A percentile compares a stretch with the other conserved stretches of the same genome.
phyloP scores from a whole-genome alignment of 1,284 basidiomycete species.

The Boletus calvinii region DNA sequence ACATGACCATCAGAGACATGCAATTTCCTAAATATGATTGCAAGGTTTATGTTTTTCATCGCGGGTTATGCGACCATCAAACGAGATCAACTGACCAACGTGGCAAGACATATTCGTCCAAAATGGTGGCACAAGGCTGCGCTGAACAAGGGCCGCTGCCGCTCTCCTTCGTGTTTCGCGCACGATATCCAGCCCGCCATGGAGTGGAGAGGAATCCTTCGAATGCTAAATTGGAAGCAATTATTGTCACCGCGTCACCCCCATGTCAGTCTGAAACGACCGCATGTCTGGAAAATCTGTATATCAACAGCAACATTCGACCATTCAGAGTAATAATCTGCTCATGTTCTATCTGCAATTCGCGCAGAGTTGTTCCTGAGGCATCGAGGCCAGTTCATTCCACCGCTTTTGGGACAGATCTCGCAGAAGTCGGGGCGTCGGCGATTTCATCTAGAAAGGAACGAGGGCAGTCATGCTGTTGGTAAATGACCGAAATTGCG shows the following conservation, averaged over 20 bases:
- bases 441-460: conserved; percentile 20
- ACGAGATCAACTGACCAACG: conserved; percentile 17
- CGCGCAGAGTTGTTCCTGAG: conserved; percentile 1
- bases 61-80: conserved; percentile 7
- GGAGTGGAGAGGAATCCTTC: conserved; percentile 13
- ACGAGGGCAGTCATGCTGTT: conserved; percentile 12
- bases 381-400: neutral
- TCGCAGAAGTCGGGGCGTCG: conserved; percentile 14
- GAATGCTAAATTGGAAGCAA: conserved; percentile 10
- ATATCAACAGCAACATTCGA: neutral
- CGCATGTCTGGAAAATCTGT: conserved; percentile 6
- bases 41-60: conserved; percentile 23
- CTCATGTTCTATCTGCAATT: conserved; percentile 1
- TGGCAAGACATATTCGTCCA: conserved; percentile 15
- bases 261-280: conserved; percentile 21
- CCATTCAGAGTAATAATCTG: neutral
- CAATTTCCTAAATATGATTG: conserved; percentile 9
- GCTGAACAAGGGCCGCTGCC: conserved; percentile 10
- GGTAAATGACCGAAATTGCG: conserved; percentile 27
- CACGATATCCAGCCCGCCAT: conserved; percentile 23
- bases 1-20: conserved; percentile 7
- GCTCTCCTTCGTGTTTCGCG: conserved; percentile 25
- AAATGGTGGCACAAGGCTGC: conserved; percentile 9
- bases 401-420: conserved; percentile 16
- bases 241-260: neutral